These are phyloP conservation scores for Sporothrix euskadiensis DNA, from an alignment of 2,329 filamentous ascomycete genomes.

Conservation along the genomic window DNA sequence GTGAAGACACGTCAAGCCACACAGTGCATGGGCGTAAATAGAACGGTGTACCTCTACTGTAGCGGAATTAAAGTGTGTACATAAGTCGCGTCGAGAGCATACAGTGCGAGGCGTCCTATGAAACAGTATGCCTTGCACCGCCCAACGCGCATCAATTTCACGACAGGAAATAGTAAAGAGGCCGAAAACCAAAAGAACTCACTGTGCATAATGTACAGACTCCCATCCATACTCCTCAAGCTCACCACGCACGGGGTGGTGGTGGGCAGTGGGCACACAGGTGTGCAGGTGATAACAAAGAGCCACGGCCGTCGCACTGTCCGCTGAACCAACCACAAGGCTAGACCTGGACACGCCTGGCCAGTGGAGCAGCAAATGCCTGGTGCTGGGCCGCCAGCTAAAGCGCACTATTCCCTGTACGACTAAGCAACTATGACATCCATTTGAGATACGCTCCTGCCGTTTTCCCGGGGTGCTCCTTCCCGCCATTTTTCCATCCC, in stretches of 20 bases:
- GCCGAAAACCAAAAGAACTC: neutral
- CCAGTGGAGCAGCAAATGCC: conserved; percentile 26
- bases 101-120: neutral
- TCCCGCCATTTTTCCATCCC: conserved; percentile 23
- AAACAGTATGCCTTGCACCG: neutral
- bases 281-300: conserved; percentile 14
- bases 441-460: conserved; percentile 14
- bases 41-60: neutral
- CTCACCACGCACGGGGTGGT: neutral
- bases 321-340: conserved; percentile 31
- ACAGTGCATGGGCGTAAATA: neutral
- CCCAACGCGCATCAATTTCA: neutral
- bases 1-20: conserved; percentile 24
- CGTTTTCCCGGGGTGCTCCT: conserved; percentile 10
- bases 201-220: neutral
- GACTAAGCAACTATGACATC: conserved; percentile 19
- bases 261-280: neutral
- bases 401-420: conserved; percentile 23
- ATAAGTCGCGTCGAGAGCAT: neutral
- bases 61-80: conserved; percentile 8
- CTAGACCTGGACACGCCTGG: conserved; percentile 29
- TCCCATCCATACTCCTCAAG: neutral
- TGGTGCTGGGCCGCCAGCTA: conserved; percentile 18
- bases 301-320: conserved; percentile 8
- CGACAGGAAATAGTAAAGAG: neutral